Percentiles rank a stretch among this genome's conserved stretches.
These are phyloP conservation scores for Cercospora berteroae DNA, from an alignment of 2,329 filamentous ascomycete species.

Conservation along the genomic window DNA sequence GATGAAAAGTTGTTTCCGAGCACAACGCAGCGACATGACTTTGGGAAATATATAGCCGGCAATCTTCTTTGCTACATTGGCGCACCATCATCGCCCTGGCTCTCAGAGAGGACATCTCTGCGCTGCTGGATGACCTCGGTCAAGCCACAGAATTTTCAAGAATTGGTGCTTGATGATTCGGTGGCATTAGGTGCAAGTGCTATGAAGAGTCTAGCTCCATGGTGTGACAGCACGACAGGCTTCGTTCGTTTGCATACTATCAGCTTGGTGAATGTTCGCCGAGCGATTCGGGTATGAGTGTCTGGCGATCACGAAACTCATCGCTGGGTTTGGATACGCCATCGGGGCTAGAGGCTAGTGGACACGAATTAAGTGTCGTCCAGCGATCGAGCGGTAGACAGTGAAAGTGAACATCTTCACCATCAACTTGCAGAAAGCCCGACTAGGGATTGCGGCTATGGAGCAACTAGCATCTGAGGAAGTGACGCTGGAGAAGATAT, in stretches of 20 bases:
- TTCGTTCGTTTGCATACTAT: neutral
- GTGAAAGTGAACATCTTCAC: neutral
- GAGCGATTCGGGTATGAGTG: neutral
- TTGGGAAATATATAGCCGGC: neutral
- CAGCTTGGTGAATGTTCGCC: neutral
- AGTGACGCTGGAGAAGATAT: neutral
- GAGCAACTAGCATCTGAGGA: neutral
- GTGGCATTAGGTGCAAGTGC: neutral
- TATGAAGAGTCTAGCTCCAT: neutral
- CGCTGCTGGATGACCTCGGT: neutral
- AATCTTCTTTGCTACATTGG: neutral
- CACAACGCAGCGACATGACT: neutral
- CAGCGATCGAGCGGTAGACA: neutral
- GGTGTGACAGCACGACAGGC: neutral
- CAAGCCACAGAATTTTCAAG: neutral
- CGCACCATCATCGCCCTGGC: neutral
- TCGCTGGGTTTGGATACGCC: neutral
- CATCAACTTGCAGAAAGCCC: neutral
- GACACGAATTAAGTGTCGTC: neutral
- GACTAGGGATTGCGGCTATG: too few species aligned
- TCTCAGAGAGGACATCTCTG: neutral
- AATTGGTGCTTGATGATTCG: neutral
- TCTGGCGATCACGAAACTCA: neutral
- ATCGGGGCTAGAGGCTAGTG: neutral
- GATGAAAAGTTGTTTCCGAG: neutral